Evolutionary conservation across 1,139 yeast genomes (phyloP).

Genomic region (Suhomyces chickasaworum): DNA sequence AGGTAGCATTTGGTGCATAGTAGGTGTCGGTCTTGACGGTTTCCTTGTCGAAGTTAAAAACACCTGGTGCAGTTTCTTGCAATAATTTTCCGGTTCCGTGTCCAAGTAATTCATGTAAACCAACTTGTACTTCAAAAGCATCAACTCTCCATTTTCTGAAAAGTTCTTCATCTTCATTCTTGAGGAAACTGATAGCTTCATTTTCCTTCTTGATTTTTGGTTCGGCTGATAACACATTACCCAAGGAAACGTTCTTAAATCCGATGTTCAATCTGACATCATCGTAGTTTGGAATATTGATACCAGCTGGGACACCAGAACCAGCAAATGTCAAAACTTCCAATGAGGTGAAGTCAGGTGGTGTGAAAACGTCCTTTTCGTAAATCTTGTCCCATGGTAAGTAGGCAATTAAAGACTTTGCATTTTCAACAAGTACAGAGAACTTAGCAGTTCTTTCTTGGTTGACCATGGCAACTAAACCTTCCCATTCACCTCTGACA

Average conservation of each 20-base stretch:
- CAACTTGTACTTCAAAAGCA: conserved; percentile 90
- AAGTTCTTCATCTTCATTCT: conserved; percentile 50
- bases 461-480: conserved; percentile 89
- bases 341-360: conserved; percentile 88
- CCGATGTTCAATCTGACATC: conserved; percentile 82
- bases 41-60: conserved; percentile 67
- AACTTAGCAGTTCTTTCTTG: conserved; percentile 84
- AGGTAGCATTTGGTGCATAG: conserved; percentile 80
- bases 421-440: conserved; percentile 64
- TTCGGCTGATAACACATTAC: conserved; percentile 75
- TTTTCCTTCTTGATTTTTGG: conserved; percentile 61
- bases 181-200: conserved; percentile 71
- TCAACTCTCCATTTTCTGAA: conserved; percentile 76
- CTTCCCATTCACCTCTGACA: conserved; percentile 93
- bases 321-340: conserved; percentile 91
- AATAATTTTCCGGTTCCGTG: conserved; percentile 88
- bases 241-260: conserved; percentile 85
- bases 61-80: conserved; percentile 61
- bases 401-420: conserved; percentile 60
- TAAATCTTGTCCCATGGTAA: conserved; percentile 77
- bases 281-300: conserved; percentile 89
- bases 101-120: conserved; percentile 88
- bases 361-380: conserved; percentile 84
- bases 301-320: conserved; percentile 90
- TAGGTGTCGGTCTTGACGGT: conserved; percentile 71